Evolutionary conservation across 305 asterid genomes (phyloP).

Genomic region (Solanum chacoense): DNA sequence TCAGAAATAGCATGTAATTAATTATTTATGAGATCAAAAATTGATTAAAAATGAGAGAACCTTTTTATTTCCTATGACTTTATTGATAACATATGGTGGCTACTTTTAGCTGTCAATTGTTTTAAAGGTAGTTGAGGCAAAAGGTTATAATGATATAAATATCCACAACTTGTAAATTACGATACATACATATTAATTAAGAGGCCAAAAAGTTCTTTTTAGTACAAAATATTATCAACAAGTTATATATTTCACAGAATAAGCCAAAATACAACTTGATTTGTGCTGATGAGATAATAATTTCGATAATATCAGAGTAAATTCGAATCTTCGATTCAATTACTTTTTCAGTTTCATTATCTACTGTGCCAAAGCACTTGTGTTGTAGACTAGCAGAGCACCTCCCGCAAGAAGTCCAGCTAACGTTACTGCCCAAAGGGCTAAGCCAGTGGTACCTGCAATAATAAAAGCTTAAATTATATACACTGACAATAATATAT

Average conservation of each 20-base stretch:
- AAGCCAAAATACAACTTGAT: not conserved
- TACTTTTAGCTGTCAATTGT: not conserved
- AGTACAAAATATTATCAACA: not conserved
- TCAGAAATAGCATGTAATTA: not conserved
- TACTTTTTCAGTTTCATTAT: not conserved
- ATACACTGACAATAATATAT: not conserved
- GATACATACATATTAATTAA: not conserved
- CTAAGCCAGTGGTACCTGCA: slow-evolving; percentile 36
- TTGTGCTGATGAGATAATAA: not conserved
- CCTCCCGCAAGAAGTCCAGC: slow-evolving; percentile 75
- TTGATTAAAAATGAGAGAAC: not conserved
- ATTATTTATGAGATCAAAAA: not conserved
- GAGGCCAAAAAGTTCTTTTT: not conserved
- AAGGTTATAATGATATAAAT: not conserved
- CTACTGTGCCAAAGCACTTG: slow-evolving; percentile 82
- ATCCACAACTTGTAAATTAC: not conserved
- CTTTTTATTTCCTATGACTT: not conserved
- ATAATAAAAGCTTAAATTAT: not conserved
- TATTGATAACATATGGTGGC: not conserved
- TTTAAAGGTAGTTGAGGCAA: not conserved
- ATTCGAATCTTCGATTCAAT: no score
- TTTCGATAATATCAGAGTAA: no score
- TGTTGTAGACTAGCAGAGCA: slow-evolving; percentile 90
- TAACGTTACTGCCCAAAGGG: slow-evolving; percentile 36
- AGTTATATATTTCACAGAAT: not conserved